Evolutionary conservation across 306 rosid species (phyloP), one percentile per base, ranked within the genome.

Genomic region (Begonia masoniana): DNA sequence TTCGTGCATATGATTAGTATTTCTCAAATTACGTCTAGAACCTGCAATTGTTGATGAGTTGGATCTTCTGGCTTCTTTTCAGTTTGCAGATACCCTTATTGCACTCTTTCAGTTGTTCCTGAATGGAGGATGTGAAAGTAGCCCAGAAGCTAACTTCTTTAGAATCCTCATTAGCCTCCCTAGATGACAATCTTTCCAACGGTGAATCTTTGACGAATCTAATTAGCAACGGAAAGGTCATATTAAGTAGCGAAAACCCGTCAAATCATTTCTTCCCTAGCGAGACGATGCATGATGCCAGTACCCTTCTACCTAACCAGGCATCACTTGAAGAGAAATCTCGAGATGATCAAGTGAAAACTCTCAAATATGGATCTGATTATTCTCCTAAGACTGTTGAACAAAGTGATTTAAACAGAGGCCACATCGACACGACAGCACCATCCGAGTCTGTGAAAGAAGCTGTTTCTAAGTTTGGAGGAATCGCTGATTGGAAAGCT

Each of bases 401-500:
- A 65, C 70, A 62, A 62, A 56, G 50, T 61, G 69, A 68, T 64
- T 65, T 43, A 46, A 76, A 61, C 73, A 81, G 76, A 72, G 78
- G 79, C 54, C 53, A 65, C 56, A 86, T 92, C 52, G 99, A 92
- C 74, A 83, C 99, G 12, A 61, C 80, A 15, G 70, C 95, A 51
- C 99, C 96, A 47, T 77, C 86, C 76, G 95, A 83, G 66, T 92
- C 99, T 55, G 96, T 83, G 61, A 92, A 92, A 70, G 93, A 76
- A 70, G 99, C 96, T 68, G 99, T 92, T 57, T 83, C 96, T 59
- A 92, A 86, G 67, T 86, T 81, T 77, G 99, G 99, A 66, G 96
- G 96, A 57, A 92, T 86, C 75, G 93, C 81, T 60, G 96, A 86
- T 69, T 92, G 99, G 99, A 92, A 92, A 78, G 93, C 96, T 54